Percentiles rank a stretch among this genome's conserved stretches.
phyloP scores from a whole-genome alignment of 495 filamentous ascomycete species.

The Tuber magnatum region DNA sequence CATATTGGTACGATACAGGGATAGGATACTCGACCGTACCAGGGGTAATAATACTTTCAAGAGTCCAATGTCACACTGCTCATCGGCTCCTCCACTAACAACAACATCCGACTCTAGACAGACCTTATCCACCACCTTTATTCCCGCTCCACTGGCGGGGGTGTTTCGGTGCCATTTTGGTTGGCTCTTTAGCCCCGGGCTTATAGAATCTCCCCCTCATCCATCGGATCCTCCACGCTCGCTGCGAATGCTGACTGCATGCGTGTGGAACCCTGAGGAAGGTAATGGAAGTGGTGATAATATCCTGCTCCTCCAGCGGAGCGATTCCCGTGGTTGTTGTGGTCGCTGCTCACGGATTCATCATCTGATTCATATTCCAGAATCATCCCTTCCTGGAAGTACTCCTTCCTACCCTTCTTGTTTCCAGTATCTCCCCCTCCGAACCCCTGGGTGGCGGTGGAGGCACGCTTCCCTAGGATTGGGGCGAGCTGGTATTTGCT shows the following conservation, averaged over 20 bases:
- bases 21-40: neutral
- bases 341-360: no score
- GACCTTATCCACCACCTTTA: neutral
- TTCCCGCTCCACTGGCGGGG: neutral
- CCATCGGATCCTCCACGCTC: no score
- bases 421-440: neutral
- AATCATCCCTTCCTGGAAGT: neutral
- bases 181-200: neutral
- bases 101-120: neutral
- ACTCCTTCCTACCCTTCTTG: neutral
- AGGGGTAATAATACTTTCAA: neutral
- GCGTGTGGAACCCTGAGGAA: no score
- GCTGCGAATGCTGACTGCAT: no score
- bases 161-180: neutral
- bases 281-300: no score
- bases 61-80: no score
- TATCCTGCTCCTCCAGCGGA: no score
- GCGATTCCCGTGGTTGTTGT: no score
- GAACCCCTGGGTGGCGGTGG: neutral
- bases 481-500: neutral
- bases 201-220: neutral
- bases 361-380: neutral
- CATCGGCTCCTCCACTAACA: neutral
- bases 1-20: neutral
- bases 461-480: neutral